Percentiles rank a stretch among this genome's conserved stretches.
These are phyloP conservation scores for Spiromastix sp. DNA, from an alignment of 2,329 filamentous ascomycete genomes.

Conservation along the genomic window DNA sequence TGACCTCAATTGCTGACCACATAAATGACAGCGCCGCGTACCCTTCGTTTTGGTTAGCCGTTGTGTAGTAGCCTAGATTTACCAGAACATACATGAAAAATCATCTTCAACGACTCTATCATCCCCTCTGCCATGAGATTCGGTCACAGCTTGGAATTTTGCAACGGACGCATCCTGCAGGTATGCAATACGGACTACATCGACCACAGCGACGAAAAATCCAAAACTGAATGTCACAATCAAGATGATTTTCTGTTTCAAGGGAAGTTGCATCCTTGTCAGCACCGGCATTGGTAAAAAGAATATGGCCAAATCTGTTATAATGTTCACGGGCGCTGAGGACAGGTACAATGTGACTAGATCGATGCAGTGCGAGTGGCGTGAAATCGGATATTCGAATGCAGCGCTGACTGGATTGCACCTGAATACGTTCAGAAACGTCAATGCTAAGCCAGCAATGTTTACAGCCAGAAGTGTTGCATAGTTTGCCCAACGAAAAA, in stretches of 20 bases:
- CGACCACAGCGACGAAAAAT: slow-evolving; percentile 77
- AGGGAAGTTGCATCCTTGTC: slow-evolving; percentile 73
- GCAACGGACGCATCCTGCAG: slow-evolving; percentile 59
- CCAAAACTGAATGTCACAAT: slow-evolving; percentile 79
- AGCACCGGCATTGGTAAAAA: slow-evolving; percentile 81
- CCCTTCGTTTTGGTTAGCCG: slow-evolving; percentile 39
- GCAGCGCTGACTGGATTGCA: slow-evolving; percentile 65
- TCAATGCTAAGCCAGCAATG: slow-evolving; percentile 64
- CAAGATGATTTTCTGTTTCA: slow-evolving; percentile 77
- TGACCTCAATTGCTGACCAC: slow-evolving; percentile 91
- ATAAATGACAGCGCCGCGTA: slow-evolving; percentile 78
- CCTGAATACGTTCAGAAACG: slow-evolving; percentile 79
- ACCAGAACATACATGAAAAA: slow-evolving; percentile 38
- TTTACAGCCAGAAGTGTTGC: slow-evolving; percentile 68
- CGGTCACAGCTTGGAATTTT: slow-evolving; percentile 33
- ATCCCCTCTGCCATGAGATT: slow-evolving; percentile 14
- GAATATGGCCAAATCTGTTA: slow-evolving; percentile 80
- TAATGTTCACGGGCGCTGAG: slow-evolving; percentile 82
- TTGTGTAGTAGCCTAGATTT: slow-evolving; percentile 25
- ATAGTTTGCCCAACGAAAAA: slow-evolving; percentile 77
- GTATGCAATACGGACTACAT: slow-evolving; percentile 83
- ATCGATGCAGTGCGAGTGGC: slow-evolving; percentile 45
- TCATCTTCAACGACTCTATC: slow-evolving; percentile 28
- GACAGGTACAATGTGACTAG: slow-evolving; percentile 56
- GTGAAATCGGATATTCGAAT: slow-evolving; percentile 44